Conservation (phyloP, 768 basidiomycete genomes). For the Astraeus odoratus region DNA sequence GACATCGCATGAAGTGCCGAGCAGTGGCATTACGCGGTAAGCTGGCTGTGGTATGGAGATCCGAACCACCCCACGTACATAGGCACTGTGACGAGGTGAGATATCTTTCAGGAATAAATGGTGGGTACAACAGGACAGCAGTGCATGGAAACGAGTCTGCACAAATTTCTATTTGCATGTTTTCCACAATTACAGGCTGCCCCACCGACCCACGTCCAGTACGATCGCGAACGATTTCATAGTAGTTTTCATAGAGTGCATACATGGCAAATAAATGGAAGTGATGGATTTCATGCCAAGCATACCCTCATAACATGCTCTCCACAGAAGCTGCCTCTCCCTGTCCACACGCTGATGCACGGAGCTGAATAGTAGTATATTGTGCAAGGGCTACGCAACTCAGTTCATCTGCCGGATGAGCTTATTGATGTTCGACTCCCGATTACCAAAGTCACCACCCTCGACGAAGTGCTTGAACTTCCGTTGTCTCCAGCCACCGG, state of each 20-base stretch:
- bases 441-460: constrained; percentile 97
- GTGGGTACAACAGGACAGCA: too few relatives aligned
- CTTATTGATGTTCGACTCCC: constrained; percentile 95
- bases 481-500: constrained; percentile 93
- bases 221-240: constrained; percentile 13
- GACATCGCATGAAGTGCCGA: not conserved
- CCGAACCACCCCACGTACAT: too few relatives aligned
- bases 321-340: constrained; percentile 2
- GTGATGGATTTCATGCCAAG: constrained; percentile 22
- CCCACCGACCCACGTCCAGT: too few relatives aligned
- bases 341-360: constrained; percentile 1
- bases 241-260: constrained; percentile 22
- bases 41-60: constrained; percentile 9
- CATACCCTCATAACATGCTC: constrained; percentile 20
- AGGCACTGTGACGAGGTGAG: too few relatives aligned
- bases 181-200: too few relatives aligned
- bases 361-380: not conserved
- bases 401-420: constrained; percentile 95
- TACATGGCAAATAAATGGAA: constrained; percentile 19
- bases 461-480: constrained; percentile 97
- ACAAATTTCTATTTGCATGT: too few relatives aligned
- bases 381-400: constrained; percentile 11
- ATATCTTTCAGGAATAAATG: too few relatives aligned
- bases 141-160: too few relatives aligned
- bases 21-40: constrained; percentile 2